Evolutionary conservation across 169 alveolate species (phyloP).

Genomic region (Cryptosporidium muris): DNA sequence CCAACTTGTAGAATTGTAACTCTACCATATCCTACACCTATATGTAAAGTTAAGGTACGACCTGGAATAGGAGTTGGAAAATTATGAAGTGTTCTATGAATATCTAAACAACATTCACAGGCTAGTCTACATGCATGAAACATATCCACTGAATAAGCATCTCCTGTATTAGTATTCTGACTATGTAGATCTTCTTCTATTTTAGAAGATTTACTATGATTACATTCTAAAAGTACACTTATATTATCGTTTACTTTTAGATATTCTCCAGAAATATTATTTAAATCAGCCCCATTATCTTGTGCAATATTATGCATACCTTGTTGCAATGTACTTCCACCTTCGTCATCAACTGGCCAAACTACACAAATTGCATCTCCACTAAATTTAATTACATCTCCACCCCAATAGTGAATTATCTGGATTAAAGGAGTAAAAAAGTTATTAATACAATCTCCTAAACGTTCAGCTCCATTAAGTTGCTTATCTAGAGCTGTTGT

Average conservation of each 20-base stretch:
- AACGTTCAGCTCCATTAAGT: slow-evolving; percentile 82
- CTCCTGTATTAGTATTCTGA: slow-evolving; percentile 23
- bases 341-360: slow-evolving; percentile 86
- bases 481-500: slow-evolving; percentile 82
- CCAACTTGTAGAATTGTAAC: slow-evolving; percentile 81
- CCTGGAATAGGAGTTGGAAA: slow-evolving; percentile 82
- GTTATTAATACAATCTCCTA: slow-evolving; percentile 81
- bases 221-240: neutral
- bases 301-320: neutral
- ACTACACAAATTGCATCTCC: slow-evolving; percentile 88
- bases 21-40: slow-evolving; percentile 82
- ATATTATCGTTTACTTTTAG: neutral
- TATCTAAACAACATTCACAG: slow-evolving; percentile 81
- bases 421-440: slow-evolving; percentile 83
- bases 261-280: neutral
- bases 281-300: neutral
- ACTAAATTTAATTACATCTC: slow-evolving; percentile 87
- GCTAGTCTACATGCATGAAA: slow-evolving; percentile 73
- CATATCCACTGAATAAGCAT: slow-evolving; percentile 67
- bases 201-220: slow-evolving; percentile 4
- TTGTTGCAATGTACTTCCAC: neutral
- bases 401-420: slow-evolving; percentile 85
- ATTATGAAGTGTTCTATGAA: slow-evolving; percentile 80
- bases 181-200: slow-evolving; percentile 3
- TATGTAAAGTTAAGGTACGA: slow-evolving; percentile 78